Evolutionary conservation across 805 yeast genomes (phyloP), one percentile per base, ranked within the genome.

Genomic region (Saturnispora ahearnii): DNA sequence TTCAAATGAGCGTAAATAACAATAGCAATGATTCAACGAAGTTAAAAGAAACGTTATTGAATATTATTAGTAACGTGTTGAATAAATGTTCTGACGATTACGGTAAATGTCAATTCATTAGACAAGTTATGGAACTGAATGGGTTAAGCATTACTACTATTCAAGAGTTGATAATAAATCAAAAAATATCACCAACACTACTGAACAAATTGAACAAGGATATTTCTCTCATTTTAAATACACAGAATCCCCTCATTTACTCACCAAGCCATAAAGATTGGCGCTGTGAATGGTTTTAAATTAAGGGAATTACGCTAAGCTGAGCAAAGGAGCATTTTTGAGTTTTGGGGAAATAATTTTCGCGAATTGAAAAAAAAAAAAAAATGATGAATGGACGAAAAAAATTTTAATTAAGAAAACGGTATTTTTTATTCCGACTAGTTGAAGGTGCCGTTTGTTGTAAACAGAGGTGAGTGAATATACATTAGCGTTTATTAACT

Each of bases 1-100:
- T 76, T 54, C 51, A 55, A 24, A 24, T 53, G 22, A 37, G 38
- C 12, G 5, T 37, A 66, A 10, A 55, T 59, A 22, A 34, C 38
- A 5, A 37, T 38, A 34, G 44, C 40, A 31, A 24, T 46, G 40
- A 44, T 49, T 8, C 18, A 33, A 11, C 9, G 2, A 36, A 15
- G 3, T 21, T 12, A 18, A 15, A 4, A 7, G 24, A 36, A 5
- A 10, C 9, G 9, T 5, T 18, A 36, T 22, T 42, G 21, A 15
- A 48, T 57, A 40, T 28, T 49, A 28, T 33, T 8, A 15, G 18
- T 10, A 13, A 30, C 5, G 38, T 46, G 1, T 11, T 40, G 7
- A 10, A 13, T 2, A 22, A 24, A 7, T 38, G 42, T 7, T 22
- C 42, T 2, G 9, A 13, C 11, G 42, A 38, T 22, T 11, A 38